phyloP scores from a whole-genome alignment of 2,329 filamentous ascomycete species.

The Cryphonectria naterciae region DNA sequence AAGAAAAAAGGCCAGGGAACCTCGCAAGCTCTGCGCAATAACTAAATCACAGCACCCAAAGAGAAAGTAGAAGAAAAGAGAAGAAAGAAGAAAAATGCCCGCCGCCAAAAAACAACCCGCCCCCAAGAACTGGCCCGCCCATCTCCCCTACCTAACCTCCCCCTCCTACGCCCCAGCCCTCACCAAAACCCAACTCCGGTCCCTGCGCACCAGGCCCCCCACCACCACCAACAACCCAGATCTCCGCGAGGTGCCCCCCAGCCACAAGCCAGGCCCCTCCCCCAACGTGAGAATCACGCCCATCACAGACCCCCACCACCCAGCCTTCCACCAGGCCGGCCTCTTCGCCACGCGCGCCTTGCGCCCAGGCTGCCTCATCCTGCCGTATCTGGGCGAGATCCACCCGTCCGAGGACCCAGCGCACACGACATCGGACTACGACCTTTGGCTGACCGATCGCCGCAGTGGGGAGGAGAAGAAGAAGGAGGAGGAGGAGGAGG shows the following conservation, averaged over 20 bases:
- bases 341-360: constrained; percentile 63
- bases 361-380: constrained; percentile 57
- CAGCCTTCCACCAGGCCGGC: constrained; percentile 61
- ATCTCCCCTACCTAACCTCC: constrained; percentile 55
- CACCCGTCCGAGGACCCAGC: constrained; percentile 47
- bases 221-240: constrained; percentile 35
- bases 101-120: constrained; percentile 23
- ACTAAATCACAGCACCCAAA: neutral
- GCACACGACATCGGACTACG: constrained; percentile 61
- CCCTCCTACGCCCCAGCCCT: constrained; percentile 55
- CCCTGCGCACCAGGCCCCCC: constrained; percentile 41
- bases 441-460: constrained; percentile 55
- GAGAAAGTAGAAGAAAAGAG: too few relatives aligned
- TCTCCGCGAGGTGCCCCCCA: constrained; percentile 39
- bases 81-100: constrained; percentile 8
- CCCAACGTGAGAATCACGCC: constrained; percentile 57
- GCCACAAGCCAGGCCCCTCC: constrained; percentile 48
- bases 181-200: constrained; percentile 44
- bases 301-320: constrained; percentile 57
- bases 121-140: constrained; percentile 63
- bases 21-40: neutral
- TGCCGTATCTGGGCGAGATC: constrained; percentile 65
- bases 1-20: neutral
- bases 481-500: too few relatives aligned
- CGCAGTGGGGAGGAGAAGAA: neutral